These are phyloP conservation scores for Pseudocercospora vitis DNA, from an alignment of 2,329 filamentous ascomycete species.

Conservation along the genomic window DNA sequence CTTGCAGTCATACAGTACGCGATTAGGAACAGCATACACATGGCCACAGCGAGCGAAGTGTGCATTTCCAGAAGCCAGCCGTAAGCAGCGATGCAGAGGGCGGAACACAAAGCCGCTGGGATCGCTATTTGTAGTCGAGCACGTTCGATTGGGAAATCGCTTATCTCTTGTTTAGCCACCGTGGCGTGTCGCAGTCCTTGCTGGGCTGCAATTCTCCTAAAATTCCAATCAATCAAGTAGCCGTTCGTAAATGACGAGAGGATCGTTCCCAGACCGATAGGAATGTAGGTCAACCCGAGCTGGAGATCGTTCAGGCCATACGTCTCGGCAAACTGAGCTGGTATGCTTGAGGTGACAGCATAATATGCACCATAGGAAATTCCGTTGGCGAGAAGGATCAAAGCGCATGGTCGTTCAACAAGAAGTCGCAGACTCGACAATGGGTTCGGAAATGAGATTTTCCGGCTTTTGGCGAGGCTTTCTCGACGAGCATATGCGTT, in stretches of 20 bases:
- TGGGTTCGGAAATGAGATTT: constrained; percentile 33
- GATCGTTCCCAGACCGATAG: constrained; percentile 44
- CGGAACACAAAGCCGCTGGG: constrained; percentile 39
- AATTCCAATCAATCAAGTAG: constrained; percentile 48
- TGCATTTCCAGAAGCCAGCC: constrained; percentile 44
- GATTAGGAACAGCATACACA: constrained; percentile 33
- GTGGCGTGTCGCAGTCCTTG: constrained; percentile 38
- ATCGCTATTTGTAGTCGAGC: constrained; percentile 45
- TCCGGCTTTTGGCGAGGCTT: constrained; percentile 30
- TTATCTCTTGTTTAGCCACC: constrained; percentile 41
- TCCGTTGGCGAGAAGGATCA: constrained; percentile 42
- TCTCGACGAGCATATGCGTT: constrained; percentile 25
- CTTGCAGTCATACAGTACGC: constrained; percentile 42
- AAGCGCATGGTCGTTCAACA: constrained; percentile 37
- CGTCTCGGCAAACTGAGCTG: constrained; percentile 38
- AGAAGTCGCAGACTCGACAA: constrained; percentile 32
- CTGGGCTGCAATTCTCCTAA: constrained; percentile 38
- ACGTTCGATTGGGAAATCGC: constrained; percentile 46
- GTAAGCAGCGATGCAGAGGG: constrained; percentile 41
- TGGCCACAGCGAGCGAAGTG: constrained; percentile 31
- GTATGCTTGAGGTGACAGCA: constrained; percentile 43
- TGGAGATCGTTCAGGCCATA: constrained; percentile 46
- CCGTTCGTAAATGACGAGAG: constrained; percentile 43
- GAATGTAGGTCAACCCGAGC: constrained; percentile 44
- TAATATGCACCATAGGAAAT: constrained; percentile 46